Base-by-base conservation (phyloP, 2,329 filamentous ascomycete genomes). In the Periconia sp. region DNA sequence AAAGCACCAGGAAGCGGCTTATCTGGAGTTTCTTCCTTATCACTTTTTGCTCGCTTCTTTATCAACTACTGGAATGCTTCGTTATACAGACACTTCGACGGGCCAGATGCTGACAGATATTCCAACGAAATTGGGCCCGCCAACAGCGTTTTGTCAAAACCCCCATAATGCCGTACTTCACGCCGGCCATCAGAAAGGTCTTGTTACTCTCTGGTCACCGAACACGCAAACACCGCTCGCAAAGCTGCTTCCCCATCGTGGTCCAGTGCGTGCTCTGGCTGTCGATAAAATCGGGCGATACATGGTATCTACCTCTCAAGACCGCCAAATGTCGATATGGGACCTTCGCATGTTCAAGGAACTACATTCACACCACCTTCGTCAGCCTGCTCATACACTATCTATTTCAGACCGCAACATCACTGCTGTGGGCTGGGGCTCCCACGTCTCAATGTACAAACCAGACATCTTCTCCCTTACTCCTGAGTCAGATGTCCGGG, bases 11-110 rank as follows among this genome's bases (percentile, higher is more conserved):
- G 94, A 99, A 69, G 89, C 95, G 11, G 87, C 88, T 10, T 87
- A 95, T 69, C 90, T 99, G 80, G 90, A 97, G 71, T 99, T 96
- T 66, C 76, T 97, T 11, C 92, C 92, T 1, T 97, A 96, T 66
- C 94, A 99, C 69, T 99, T 95, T 69, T 83, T 99, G 29, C 79
- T 99, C 35, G 88, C 89, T 13, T 95, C 91, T 13, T 81, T 92
- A 82, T 89, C 89, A 48, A 86, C 88, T 57, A 85, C 86, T 32
- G 92, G 92, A 26, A 88, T 88, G 59, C 77, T 99, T 41, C 60
- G 66, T 92, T 99, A 96, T 68, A 94, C 94, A 66, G 94, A 99
- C 69, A 91, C 91, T 16, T 95, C 91, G 4, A 99, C 92, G 5
- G 94, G 94, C 28, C 85, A 95, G 63, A 80, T 95, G 50, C 87